Percentiles rank a stretch among this genome's conserved stretches.
phyloP scores from a whole-genome alignment of 164 flowering plant genomes.

The Cinnamomum micranthum region DNA sequence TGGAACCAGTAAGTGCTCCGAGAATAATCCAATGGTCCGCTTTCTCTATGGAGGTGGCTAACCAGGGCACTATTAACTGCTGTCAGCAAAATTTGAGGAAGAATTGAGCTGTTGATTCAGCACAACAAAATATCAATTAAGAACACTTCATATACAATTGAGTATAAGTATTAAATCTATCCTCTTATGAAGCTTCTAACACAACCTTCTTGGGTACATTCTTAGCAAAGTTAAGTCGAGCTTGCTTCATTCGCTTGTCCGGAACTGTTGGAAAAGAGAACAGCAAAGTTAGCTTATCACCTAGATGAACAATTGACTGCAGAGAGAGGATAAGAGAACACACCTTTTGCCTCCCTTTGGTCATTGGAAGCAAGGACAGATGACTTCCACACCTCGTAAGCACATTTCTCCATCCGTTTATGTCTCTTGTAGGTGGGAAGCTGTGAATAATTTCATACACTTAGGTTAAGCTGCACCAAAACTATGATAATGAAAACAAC shows the following conservation, averaged over 20 bases:
- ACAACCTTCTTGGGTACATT: constrained; percentile 31
- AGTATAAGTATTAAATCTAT: not conserved
- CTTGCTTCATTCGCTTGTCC: constrained; percentile 50
- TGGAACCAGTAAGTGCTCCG: too few relatives aligned
- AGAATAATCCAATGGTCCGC: too few relatives aligned
- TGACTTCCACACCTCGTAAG: constrained; percentile 79
- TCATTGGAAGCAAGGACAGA: constrained; percentile 59
- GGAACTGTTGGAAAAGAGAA: constrained; percentile 22
- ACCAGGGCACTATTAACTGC: not conserved
- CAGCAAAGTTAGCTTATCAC: not conserved
- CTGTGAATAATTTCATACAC: constrained; percentile 30
- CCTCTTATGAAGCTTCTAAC: constrained; percentile 28
- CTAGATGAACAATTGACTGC: not conserved
- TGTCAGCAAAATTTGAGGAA: too few relatives aligned
- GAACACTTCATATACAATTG: not conserved
- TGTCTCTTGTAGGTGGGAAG: constrained; percentile 62
- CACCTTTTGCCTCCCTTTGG: constrained; percentile 44
- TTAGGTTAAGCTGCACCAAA: not conserved
- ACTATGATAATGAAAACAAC: not conserved
- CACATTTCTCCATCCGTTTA: constrained; percentile 48
- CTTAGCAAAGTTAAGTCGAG: constrained; percentile 49
- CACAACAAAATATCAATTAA: not conserved
- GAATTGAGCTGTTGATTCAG: not conserved
- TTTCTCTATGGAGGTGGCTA: too few relatives aligned
- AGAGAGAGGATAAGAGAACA: not conserved